Evolutionary conservation across 768 basidiomycete genomes (phyloP), one percentile per base, ranked within the genome.

Genomic region (Trametes villosa): DNA sequence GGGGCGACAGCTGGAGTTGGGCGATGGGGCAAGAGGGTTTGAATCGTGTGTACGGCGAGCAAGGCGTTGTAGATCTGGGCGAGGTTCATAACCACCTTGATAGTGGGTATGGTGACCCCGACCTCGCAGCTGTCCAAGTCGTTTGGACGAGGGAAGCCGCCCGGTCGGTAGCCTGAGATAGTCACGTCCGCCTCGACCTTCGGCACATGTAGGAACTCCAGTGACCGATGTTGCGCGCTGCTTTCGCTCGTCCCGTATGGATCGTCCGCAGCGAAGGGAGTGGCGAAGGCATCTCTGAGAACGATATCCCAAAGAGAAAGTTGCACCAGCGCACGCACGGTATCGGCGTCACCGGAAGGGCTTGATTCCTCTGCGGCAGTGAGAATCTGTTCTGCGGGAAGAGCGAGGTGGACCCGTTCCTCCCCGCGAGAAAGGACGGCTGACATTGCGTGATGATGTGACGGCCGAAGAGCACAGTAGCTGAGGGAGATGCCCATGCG

Each of bases 51-150:
- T 9, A 79, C 50, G 11, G 87, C 90, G 48, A 93, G 80, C 42
- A 94, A 76, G 17, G 78, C 66, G 65, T 85, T 87, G 70, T 95
- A 95, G 30, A 88, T 76, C 69, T 89, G 86, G 17, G 84, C 82
- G 55, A 92, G 73, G 66, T 85, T 82, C 60, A 92, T 78, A 44
- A 76, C 76, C 7, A 78, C 77, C 34, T 79, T 77, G 30, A 87
- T 71, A 51, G 80, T 78, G 17, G 87, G 84, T 20, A 90, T 73
- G n/a, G 75, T 67, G 15, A 86, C 69, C 1, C 78, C 74, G 22
- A 84, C 66, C 4, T 82, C 77, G 53, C 80, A 83, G 12, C 78
- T 72, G 59, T 86, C 82, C 47, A 65, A 50, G 11, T 60, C 24
- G 9, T 56, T 66, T 0, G 62, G 53, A 1, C 53, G 46, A 17